phyloP scores from a whole-genome alignment of 768 basidiomycete species.

The Agaricus subrufescens region DNA sequence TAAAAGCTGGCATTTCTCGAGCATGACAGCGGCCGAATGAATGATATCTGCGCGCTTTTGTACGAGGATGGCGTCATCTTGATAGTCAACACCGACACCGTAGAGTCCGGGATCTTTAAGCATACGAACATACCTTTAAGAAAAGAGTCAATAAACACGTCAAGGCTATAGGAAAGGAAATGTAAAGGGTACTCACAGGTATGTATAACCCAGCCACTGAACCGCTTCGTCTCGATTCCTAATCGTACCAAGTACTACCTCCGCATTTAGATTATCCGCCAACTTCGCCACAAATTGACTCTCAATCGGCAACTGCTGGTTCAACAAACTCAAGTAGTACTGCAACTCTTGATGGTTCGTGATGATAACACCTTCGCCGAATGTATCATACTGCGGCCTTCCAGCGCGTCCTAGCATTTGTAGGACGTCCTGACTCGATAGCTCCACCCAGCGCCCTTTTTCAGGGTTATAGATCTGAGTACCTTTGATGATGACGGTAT shows the following conservation, averaged over 20 bases:
- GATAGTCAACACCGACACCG: not conserved
- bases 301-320: conserved; percentile 97
- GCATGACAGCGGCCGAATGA: conserved; percentile 87
- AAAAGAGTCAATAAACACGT: not conserved
- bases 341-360: conserved; percentile 97
- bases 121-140: not conserved
- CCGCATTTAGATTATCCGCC: conserved; percentile 95
- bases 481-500: conserved; percentile 37
- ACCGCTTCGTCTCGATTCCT: too few species aligned
- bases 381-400: conserved; percentile 95
- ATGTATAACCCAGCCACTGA: not conserved
- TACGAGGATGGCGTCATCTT: conserved; percentile 24
- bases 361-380: conserved; percentile 97
- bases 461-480: too few species aligned
- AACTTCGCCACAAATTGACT: conserved; percentile 89
- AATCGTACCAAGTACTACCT: conserved; percentile 48
- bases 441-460: conserved; percentile 41
- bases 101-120: not conserved
- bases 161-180: not conserved
- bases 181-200: not conserved
- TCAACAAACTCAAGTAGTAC: conserved; percentile 92
- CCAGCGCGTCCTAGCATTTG: conserved; percentile 99
- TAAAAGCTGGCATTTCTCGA: conserved; percentile 92
- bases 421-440: conserved; percentile 92
- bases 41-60: conserved; percentile 94